Base-by-base conservation (phyloP, 2,329 filamentous ascomycete species). In the Penicillium sp. region DNA sequence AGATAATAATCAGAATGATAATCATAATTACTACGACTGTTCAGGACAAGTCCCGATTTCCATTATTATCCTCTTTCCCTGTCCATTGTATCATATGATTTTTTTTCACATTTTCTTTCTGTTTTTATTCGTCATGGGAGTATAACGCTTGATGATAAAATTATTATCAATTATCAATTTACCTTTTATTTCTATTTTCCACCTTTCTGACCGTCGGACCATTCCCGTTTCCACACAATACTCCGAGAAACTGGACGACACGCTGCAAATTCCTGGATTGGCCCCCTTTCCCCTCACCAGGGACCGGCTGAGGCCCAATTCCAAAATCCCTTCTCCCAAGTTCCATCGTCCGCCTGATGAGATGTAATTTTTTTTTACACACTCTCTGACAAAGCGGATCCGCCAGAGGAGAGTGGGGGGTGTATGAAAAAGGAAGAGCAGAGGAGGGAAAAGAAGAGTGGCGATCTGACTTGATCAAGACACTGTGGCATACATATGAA, bases 231-330 rank as follows among this genome's bases (percentile, higher is more conserved):
- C 52, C 46, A 59, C 56, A 55, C 62, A 60, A 61, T 55, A 51
- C 67, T 69, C 67, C 67, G 67, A 64, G 49, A 54, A 40, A 28
- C 51, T 53, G 51, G 51, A 51, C 16, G 30, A 33, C n/a, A 54
- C 35, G 38, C 30, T 43, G 40, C 33, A 30, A 38, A 38, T 26
- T 40, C 38, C 62, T 62, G 55, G 64, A 33, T 68, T 69, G 66
- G 64, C 66, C 66, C 67, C 67, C 65, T 61, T 64, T 67, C 52
- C 65, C 67, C 67, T 58, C 59, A 58, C 55, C 55, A 43, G 40
- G 40, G 28, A 51, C 65, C 58, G 66, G 66, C 64, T 66, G 65
- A 64, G 56, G 61, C 35, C 35, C 35, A 60, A 60, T 65, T 56
- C 60, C 42, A 48, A 49, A 60, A 63, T 62, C 62, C 55, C 59